Base-by-base conservation (phyloP, 2,329 filamentous ascomycete species). In the Hirsutella rhossiliensis region DNA sequence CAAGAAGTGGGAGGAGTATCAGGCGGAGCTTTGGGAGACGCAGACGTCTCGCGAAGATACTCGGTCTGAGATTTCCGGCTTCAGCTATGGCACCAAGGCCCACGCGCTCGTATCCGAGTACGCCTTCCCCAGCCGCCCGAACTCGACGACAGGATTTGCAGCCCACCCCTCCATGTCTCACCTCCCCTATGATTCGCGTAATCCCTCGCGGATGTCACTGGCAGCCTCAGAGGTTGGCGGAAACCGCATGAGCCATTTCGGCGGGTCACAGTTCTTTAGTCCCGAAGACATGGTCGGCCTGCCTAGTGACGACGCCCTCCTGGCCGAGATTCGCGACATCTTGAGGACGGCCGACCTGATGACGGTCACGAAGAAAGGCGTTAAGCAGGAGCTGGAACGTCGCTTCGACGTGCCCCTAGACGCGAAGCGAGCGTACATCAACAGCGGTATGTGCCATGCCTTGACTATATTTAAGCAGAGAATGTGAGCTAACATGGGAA, bases 1-100 rank as follows among this genome's bases (percentile, higher is more conserved):
- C 68, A 98, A 97, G 81, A 92, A 86, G 73, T 98, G 92, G 92
- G 92, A 98, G 63, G 92, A 98, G 57, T 98, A 97, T 63, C 92
- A 98, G 65, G 84, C 84, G 50, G 92, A 97, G 72, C 80, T 98
- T 38, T 98, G 90, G 92, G 92, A 98, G 59, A 84, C 85, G 1
- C 87, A 94, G 66, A 94, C 78, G 7, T 72, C 85, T n/a, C 82
- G 84, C 56, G 78, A 81, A 51, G 92, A 98, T 59, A 70, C 80
- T 20, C 82, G 76, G 47, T 95, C 88, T 11, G 90, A 96, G 63
- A 68, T 90, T 43, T 96, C 88, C n/a, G 90, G 90, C 46, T 85
- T 87, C 68, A 94, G 86, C 44, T 98, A 97, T 60, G 90, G 80
- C 44, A 98, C 92, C 49, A 94, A 94, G 67, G 83, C 76, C 54